Conservation (phyloP, 495 filamentous ascomycete genomes). For the Penicillium argentinense region DNA sequence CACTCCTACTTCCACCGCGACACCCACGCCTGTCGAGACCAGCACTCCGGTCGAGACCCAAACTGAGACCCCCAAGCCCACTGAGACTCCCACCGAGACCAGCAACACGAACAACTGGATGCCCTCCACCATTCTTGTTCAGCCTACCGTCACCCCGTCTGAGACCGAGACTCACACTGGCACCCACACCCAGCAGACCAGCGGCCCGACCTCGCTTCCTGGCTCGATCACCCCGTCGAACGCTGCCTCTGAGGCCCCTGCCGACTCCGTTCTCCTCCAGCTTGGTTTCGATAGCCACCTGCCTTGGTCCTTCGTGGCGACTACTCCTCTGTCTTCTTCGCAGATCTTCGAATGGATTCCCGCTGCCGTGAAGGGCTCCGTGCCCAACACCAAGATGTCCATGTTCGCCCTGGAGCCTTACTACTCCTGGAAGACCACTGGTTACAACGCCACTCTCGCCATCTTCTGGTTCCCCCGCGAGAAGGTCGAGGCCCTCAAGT, state of each 20-base stretch:
- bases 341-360: conserved; percentile 89
- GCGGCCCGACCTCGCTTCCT: conserved; percentile 59
- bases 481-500: conserved; percentile 59
- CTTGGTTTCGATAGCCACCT: conserved; percentile 78
- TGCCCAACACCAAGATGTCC: conserved; percentile 48
- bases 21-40: conserved; percentile 15
- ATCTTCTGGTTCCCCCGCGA: conserved; percentile 68
- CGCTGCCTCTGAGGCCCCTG: conserved; percentile 51
- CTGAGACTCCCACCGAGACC: conserved; percentile 12
- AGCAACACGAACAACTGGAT: conserved; percentile 25
- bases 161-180: conserved; percentile 26
- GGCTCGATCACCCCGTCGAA: conserved; percentile 70
- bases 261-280: conserved; percentile 70
- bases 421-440: conserved; percentile 65
- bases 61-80: conserved; percentile 21
- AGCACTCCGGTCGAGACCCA: conserved; percentile 14
- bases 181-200: conserved; percentile 28
- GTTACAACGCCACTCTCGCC: conserved; percentile 83
- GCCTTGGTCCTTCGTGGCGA: conserved; percentile 81
- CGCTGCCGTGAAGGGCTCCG: conserved; percentile 67
- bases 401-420: conserved; percentile 77
- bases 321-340: conserved; percentile 63
- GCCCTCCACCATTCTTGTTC: conserved; percentile 27
- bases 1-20: conserved; percentile 19
- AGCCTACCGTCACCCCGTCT: conserved; percentile 25